Percentiles rank a stretch among this genome's conserved stretches.
These are phyloP conservation scores for Nicotiana paniculata DNA, from an alignment of 257 asterid genomes.

Conservation along the genomic window DNA sequence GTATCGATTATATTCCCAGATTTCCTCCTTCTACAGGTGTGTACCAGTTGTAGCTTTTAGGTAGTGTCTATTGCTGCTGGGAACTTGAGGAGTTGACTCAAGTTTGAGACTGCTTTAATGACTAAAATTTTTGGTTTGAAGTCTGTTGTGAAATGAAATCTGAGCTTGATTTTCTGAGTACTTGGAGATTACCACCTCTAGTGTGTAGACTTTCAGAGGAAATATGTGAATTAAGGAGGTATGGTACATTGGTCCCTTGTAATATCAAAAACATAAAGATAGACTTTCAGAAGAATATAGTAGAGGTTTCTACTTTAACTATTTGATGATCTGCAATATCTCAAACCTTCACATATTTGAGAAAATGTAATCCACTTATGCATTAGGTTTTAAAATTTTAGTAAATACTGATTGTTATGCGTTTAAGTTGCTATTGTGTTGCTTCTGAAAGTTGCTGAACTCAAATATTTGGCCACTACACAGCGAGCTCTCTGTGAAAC, in stretches of 20 bases:
- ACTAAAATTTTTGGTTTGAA: too few species aligned
- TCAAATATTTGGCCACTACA: not conserved
- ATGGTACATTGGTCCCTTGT: too few species aligned
- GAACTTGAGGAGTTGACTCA: too few species aligned
- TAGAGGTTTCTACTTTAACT: not conserved
- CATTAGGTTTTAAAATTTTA: not conserved
- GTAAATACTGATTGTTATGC: not conserved
- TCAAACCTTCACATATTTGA: not conserved
- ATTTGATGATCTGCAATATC: not conserved
- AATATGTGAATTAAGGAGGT: not conserved
- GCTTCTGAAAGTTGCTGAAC: not conserved
- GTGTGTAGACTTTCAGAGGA: not conserved
- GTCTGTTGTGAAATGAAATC: too few species aligned
- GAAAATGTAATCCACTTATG: not conserved
- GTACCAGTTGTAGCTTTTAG: too few species aligned
- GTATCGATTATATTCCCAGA: too few species aligned
- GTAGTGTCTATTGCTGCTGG: too few species aligned
- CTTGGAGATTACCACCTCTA: not conserved
- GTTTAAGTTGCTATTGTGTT: not conserved
- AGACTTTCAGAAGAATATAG: not conserved
- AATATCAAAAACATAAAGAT: not conserved
- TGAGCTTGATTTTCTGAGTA: too few species aligned
- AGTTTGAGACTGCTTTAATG: too few species aligned
- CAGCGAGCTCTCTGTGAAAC: not conserved
- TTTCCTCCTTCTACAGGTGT: too few species aligned